Evolutionary conservation across 208 protist species (phyloP).

Genomic region (Angomonas deanei): DNA sequence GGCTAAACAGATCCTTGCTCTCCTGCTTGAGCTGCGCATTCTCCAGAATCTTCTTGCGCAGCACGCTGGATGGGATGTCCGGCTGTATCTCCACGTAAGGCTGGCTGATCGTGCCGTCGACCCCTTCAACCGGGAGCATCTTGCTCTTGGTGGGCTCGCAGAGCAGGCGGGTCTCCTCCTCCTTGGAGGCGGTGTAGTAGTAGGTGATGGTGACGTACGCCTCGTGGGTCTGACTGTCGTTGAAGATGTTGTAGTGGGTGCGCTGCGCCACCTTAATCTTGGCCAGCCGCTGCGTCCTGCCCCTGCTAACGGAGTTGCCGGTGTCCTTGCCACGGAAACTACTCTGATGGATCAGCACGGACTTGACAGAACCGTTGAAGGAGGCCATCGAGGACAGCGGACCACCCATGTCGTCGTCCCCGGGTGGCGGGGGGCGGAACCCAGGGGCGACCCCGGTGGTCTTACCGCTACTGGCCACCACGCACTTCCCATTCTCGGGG

Average conservation of each 20-base stretch:
- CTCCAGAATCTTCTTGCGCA: neutral
- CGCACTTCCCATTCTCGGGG: neutral
- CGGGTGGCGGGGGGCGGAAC: neutral
- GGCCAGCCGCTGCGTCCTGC: constrained; percentile 5
- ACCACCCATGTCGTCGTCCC: neutral
- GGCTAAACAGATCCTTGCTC: neutral
- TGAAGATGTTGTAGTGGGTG: constrained; percentile 28
- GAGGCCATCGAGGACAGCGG: neutral
- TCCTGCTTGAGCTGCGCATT: neutral
- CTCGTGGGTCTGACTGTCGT: constrained; percentile 28
- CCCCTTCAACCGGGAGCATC: constrained; percentile 3
- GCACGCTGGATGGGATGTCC: neutral
- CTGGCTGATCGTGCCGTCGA: neutral
- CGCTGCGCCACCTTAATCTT: constrained; percentile 9
- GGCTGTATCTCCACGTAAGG: neutral
- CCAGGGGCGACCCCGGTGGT: too few species aligned
- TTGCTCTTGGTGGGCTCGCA: neutral
- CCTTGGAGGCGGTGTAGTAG: constrained; percentile 5
- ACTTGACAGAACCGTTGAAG: neutral
- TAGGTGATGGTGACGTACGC: constrained; percentile 26
- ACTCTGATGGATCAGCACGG: constrained; percentile 14
- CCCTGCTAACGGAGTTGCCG: neutral
- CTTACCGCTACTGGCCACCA: too few species aligned
- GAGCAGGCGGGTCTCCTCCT: neutral
- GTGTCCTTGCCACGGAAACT: neutral